Conservation (phyloP, 495 filamentous ascomycete species). For the Elaphomyces granulatus region DNA sequence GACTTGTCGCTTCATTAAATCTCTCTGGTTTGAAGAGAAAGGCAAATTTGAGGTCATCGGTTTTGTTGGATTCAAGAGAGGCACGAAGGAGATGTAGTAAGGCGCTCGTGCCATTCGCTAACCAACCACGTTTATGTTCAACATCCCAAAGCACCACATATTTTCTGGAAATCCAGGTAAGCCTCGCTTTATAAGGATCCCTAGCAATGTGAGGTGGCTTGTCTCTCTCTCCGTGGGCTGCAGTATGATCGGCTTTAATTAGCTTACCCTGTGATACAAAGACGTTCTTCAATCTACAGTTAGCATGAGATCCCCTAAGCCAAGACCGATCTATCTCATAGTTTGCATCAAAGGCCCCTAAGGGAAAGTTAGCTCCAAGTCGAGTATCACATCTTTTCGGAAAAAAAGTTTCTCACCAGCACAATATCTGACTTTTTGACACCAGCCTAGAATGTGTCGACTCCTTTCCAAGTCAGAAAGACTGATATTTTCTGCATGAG, state of each 20-base stretch:
- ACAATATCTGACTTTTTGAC: conserved; percentile 4
- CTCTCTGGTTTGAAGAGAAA: conserved; percentile 4
- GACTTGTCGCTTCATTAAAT: not conserved
- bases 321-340: conserved; percentile 4
- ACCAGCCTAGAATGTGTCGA: conserved; percentile 12
- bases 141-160: conserved; percentile 20
- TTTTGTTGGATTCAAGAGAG: conserved; percentile 12
- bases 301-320: too few relatives aligned
- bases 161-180: conserved; percentile 12
- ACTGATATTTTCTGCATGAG: conserved; percentile 1
- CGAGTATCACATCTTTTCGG: not conserved
- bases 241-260: too few relatives aligned
- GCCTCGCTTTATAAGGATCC: too few relatives aligned
- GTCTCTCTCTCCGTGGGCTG: too few relatives aligned
- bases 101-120: conserved; percentile 19
- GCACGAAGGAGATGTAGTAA: conserved; percentile 20
- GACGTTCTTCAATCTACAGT: too few relatives aligned
- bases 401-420: conserved; percentile 8
- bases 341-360: conserved; percentile 2
- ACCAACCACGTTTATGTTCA: conserved; percentile 19
- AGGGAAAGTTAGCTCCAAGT: not conserved
- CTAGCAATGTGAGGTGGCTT: too few relatives aligned
- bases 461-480: conserved; percentile 1
- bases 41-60: conserved; percentile 6
- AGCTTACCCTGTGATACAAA: too few relatives aligned